Evolutionary conservation across 2,329 filamentous ascomycete genomes (phyloP).

Genomic region (Lecanicillium sp.): DNA sequence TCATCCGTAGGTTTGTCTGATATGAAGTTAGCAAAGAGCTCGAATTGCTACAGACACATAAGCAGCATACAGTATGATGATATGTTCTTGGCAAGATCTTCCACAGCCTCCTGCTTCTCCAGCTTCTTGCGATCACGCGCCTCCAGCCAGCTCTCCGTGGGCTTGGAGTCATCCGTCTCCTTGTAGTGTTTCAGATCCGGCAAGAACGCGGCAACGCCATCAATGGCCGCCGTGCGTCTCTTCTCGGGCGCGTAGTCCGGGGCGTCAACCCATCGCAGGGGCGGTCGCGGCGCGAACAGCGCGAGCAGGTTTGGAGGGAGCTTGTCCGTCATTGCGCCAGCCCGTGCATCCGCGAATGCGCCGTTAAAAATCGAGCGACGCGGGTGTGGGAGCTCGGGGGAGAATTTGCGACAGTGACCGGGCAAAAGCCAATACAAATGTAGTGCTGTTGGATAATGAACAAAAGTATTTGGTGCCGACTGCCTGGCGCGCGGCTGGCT

Average conservation of each 20-base stretch:
- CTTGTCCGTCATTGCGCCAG: slow-evolving; percentile 78
- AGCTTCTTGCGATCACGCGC: slow-evolving; percentile 72
- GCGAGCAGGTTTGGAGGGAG: slow-evolving; percentile 86
- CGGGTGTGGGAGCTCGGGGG: background rate
- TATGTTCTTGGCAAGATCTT: slow-evolving; percentile 56
- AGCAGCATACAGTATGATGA: slow-evolving; percentile 49
- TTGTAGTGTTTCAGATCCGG: slow-evolving; percentile 69
- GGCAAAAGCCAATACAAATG: background rate
- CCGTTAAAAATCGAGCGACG: background rate
- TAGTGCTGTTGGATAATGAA: no score
- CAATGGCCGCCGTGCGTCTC: slow-evolving; percentile 65
- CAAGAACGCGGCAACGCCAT: slow-evolving; percentile 68
- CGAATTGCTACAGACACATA: slow-evolving; percentile 1
- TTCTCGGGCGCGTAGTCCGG: slow-evolving; percentile 77
- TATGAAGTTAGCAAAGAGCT: slow-evolving; percentile 12
- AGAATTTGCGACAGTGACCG: background rate
- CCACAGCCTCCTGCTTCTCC: slow-evolving; percentile 66
- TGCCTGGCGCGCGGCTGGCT: no score
- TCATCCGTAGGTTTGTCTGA: slow-evolving; percentile 78
- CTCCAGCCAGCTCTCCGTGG: slow-evolving; percentile 91
- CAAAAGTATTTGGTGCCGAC: background rate
- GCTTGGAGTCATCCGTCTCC: slow-evolving; percentile 65
- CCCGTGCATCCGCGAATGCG: background rate
- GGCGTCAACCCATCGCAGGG: slow-evolving; percentile 81
- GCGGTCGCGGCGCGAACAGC: slow-evolving; percentile 90